Evolutionary conservation across 2,329 filamentous ascomycete genomes (phyloP), one percentile per base, ranked within the genome.

Genomic region (Cucurbitaria berberidis): DNA sequence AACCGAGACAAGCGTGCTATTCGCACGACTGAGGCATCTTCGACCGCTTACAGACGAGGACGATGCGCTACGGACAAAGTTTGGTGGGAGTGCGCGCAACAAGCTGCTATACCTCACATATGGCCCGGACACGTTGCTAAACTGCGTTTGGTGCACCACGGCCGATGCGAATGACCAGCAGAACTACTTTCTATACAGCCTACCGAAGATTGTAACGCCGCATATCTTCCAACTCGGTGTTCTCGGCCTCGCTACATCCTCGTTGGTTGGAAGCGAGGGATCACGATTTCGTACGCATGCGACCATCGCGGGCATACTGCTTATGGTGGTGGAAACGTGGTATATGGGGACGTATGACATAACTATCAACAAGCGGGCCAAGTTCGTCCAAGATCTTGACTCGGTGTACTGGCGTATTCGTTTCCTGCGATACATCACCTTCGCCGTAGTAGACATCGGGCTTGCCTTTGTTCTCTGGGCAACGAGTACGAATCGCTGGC

Each of bases 1-100:
- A 67, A 93, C 90, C 36, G 87, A 91, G n/a, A 88, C 85, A 36
- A 90, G 93, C 69, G 87, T 96, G 29, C 82, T 98, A 55, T 95
- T 96, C 75, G 86, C 84, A 53, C 89, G 93, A 15, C 82, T 98
- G 9, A 76, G 82, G 3, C 74, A 81, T 1, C 69, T 88, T 1
- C 83, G 88, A 0, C 78, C 82, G 0, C 80, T 90, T 2, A 87
- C 84, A 0, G 58, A 76, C 0, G 54, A 73, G 11, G 93, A 98
- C 76, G 80, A 84, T 45, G 76, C 81, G 21, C 81, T 98, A 9
- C 83, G 86, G 46, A 76, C 79, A 22, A 87, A 87, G 64, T 87
- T 98, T 69, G 52, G 52, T 83, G 56, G 44, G 21, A 66, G 72
- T 55, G 77, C 88, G 48, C 86, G 91, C 61, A 89, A 88, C 42